Percentiles rank a stretch among this genome's conserved stretches.
phyloP scores from a whole-genome alignment of 257 asterid genomes.

The Nyctanthes arbortristis region DNA sequence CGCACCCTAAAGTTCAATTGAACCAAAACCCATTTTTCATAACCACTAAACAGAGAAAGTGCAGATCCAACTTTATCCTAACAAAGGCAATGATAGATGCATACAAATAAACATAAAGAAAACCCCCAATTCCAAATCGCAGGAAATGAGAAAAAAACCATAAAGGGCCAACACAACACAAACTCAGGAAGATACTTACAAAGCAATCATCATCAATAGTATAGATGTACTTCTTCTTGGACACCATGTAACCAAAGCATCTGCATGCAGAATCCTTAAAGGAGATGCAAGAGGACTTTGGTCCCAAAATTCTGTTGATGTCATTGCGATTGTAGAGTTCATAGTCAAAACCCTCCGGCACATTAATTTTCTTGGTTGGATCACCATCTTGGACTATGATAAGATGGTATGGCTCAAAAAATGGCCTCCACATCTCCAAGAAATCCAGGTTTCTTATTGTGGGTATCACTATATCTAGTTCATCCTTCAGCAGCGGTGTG shows the following conservation, averaged over 20 bases:
- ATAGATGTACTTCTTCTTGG: constrained; percentile 78
- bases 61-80: constrained; percentile 31
- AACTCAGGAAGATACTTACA: constrained; percentile 42
- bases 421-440: constrained; percentile 85
- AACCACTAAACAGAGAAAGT: not conserved
- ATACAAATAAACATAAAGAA: not conserved
- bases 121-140: not conserved
- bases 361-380: constrained; percentile 57
- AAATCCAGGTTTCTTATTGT: constrained; percentile 81
- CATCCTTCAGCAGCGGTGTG: constrained; percentile 67
- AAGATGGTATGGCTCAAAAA: constrained; percentile 70
- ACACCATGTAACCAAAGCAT: constrained; percentile 80
- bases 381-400: constrained; percentile 85
- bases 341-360: constrained; percentile 71
- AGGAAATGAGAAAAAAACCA: not conserved
- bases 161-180: not conserved
- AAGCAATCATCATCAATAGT: constrained; percentile 89
- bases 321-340: constrained; percentile 78
- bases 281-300: constrained; percentile 81
- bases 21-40: constrained; percentile 15
- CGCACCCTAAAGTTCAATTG: not conserved
- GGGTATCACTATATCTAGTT: constrained; percentile 74
- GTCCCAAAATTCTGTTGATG: constrained; percentile 75
- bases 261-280: constrained; percentile 81
- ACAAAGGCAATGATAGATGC: too few species aligned